Conservation (phyloP, 176 grass and related monocot species). For the Cenchrus purpureus region DNA sequence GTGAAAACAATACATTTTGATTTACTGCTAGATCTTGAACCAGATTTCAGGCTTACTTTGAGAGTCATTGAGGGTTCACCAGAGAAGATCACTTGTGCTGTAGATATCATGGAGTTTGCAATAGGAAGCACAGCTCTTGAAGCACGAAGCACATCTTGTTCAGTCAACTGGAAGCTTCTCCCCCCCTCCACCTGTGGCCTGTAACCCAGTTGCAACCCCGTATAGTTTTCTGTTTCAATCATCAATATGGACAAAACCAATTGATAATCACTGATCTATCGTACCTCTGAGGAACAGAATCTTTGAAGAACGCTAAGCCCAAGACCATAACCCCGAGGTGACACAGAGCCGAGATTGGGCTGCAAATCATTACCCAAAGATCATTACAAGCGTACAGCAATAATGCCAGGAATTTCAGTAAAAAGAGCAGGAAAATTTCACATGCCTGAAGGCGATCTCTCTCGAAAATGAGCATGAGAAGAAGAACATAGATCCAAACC, state of each 20-base stretch:
- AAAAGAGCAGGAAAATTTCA: neutral
- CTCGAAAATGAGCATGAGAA: slow-evolving; percentile 35
- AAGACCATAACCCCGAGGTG: too few species aligned
- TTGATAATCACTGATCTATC: too few species aligned
- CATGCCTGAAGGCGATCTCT: neutral
- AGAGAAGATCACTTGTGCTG: slow-evolving; percentile 74
- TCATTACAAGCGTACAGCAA: slow-evolving; percentile 21
- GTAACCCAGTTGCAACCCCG: slow-evolving; percentile 25
- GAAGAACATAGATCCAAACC: slow-evolving; percentile 74
- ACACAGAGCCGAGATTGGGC: slow-evolving; percentile 69
- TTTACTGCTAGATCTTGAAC: neutral
- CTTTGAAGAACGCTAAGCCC: too few species aligned
- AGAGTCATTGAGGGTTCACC: slow-evolving; percentile 77
- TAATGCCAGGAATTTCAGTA: neutral
- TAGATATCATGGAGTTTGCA: slow-evolving; percentile 68
- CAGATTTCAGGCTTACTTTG: slow-evolving; percentile 62
- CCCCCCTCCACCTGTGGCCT: slow-evolving; percentile 50
- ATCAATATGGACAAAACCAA: too few species aligned
- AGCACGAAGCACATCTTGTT: slow-evolving; percentile 56
- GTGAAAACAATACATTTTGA: neutral
- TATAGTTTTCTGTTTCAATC: neutral
- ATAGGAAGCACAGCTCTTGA: slow-evolving; percentile 55
- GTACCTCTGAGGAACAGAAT: too few species aligned
- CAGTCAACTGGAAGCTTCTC: slow-evolving; percentile 38
- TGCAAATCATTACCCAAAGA: slow-evolving; percentile 44